phyloP scores from a whole-genome alignment of 306 rosid genomes.

The Fragaria ananassa region DNA sequence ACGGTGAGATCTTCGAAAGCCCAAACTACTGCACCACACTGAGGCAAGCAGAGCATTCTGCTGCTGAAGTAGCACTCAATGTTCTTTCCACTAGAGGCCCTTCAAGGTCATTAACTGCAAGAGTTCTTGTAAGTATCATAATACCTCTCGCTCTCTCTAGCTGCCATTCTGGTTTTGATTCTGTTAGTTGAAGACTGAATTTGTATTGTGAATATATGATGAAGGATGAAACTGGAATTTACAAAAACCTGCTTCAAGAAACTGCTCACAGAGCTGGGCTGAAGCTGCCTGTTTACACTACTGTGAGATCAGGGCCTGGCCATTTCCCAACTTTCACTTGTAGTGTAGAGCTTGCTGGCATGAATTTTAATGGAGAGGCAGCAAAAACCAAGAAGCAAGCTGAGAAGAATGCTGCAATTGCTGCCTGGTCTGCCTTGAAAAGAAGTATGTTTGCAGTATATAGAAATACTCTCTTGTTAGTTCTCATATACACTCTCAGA shows the following conservation, averaged over 20 bases:
- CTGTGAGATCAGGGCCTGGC: conserved; percentile 30
- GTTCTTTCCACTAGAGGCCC: conserved; percentile 34
- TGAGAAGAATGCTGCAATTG: conserved; percentile 36
- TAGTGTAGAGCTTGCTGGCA: conserved; percentile 27
- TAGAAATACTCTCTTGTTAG: not conserved
- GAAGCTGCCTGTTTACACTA: conserved; percentile 31
- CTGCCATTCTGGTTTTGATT: not conserved
- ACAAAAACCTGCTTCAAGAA: conserved; percentile 33
- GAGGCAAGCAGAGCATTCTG: conserved; percentile 33
- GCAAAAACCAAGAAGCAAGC: conserved; percentile 39
- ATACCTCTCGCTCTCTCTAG: not conserved
- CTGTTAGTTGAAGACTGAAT: too few relatives aligned
- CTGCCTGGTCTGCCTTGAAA: conserved; percentile 35
- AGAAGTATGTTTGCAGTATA: conserved; percentile 1
- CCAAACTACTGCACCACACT: conserved; percentile 27
- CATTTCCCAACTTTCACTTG: conserved; percentile 31
- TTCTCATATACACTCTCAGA: not conserved
- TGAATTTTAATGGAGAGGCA: conserved; percentile 26
- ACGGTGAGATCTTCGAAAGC: conserved; percentile 32
- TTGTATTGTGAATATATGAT: not conserved
- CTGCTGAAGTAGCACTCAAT: conserved; percentile 36
- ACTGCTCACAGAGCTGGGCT: conserved; percentile 31
- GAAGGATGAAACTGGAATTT: conserved; percentile 34
- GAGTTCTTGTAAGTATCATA: conserved; percentile 24
- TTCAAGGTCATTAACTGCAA: conserved; percentile 31